Percentiles rank a stretch among this genome's conserved stretches.
These are phyloP conservation scores for Aspergillus cristatus DNA, from an alignment of 495 filamentous ascomycete species.

Conservation along the genomic window DNA sequence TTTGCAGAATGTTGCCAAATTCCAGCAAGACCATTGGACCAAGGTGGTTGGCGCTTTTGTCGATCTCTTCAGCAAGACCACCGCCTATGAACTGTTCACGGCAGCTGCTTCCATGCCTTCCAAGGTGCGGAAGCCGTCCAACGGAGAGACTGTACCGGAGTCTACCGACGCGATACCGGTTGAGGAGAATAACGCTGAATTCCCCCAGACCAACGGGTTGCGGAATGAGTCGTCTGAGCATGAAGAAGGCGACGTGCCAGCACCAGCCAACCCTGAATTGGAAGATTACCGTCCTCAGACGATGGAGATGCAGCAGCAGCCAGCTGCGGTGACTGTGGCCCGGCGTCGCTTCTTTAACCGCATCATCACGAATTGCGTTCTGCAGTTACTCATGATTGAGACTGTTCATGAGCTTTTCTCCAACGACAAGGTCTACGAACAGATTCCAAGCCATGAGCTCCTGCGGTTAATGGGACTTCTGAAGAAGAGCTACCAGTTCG, in stretches of 20 bases:
- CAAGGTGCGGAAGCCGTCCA: slow-evolving; percentile 22
- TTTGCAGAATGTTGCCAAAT: slow-evolving; percentile 88
- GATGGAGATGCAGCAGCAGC: slow-evolving; percentile 60
- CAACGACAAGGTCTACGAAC: slow-evolving; percentile 87
- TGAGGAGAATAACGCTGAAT: slow-evolving; percentile 29
- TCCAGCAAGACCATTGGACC: slow-evolving; percentile 76
- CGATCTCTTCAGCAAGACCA: slow-evolving; percentile 88
- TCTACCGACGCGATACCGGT: slow-evolving; percentile 10
- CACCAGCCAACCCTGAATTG: slow-evolving; percentile 43
- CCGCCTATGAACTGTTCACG: slow-evolving; percentile 87
- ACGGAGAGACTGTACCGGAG: slow-evolving; percentile 20
- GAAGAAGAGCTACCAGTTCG: slow-evolving; percentile 92
- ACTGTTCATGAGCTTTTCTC: slow-evolving; percentile 97
- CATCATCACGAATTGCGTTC: slow-evolving; percentile 97
- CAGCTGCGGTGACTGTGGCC: slow-evolving; percentile 82
- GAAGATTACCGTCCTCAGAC: slow-evolving; percentile 78
- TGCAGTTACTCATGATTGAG: slow-evolving; percentile 98
- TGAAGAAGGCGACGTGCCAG: slow-evolving; percentile 31
- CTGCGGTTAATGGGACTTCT: slow-evolving; percentile 86
- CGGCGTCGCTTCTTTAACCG: slow-evolving; percentile 97
- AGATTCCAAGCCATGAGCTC: slow-evolving; percentile 82
- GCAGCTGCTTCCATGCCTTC: slow-evolving; percentile 55
- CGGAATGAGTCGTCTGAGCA: slow-evolving; percentile 29
- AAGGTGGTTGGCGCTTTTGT: slow-evolving; percentile 94
- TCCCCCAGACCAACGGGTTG: slow-evolving; percentile 56